These are phyloP conservation scores for Laburnicola sp. DNA, from an alignment of 2,329 filamentous ascomycete genomes.

Conservation along the genomic window DNA sequence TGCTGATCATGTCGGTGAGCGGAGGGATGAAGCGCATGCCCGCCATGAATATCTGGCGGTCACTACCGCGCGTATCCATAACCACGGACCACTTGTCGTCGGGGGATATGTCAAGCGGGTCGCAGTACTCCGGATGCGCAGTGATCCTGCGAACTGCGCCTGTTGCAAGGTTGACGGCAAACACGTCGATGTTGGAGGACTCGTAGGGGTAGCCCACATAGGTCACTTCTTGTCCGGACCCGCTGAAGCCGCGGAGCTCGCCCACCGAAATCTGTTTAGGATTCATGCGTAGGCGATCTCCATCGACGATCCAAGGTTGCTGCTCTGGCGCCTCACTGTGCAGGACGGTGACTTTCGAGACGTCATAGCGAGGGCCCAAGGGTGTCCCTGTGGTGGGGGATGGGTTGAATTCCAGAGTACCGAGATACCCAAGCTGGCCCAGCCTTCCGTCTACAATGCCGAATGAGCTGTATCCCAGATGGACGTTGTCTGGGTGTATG, in stretches of 20 bases:
- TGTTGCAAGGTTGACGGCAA: slow-evolving; percentile 47
- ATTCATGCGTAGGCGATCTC: slow-evolving; percentile 36
- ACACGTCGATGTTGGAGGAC: slow-evolving; percentile 53
- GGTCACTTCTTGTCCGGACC: slow-evolving; percentile 47
- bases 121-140: slow-evolving; percentile 50
- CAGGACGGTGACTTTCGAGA: slow-evolving; percentile 47
- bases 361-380: slow-evolving; percentile 41
- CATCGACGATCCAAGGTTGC: slow-evolving; percentile 26
- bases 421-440: slow-evolving; percentile 40
- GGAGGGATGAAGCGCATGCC: slow-evolving; percentile 51
- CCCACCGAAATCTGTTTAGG: slow-evolving; percentile 44
- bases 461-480: slow-evolving; percentile 51
- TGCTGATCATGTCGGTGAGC: slow-evolving; percentile 39
- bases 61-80: slow-evolving; percentile 50
- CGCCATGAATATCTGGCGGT: slow-evolving; percentile 50
- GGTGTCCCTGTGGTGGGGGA: slow-evolving; percentile 23
- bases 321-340: slow-evolving; percentile 22
- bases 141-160: slow-evolving; percentile 50
- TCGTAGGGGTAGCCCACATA: slow-evolving; percentile 49
- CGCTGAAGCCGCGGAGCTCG: slow-evolving; percentile 52
- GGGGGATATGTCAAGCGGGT: slow-evolving; percentile 49
- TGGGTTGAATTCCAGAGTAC: slow-evolving; percentile 48
- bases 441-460: slow-evolving; percentile 20
- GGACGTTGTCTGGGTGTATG: slow-evolving; percentile 51
- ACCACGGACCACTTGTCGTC: slow-evolving; percentile 51